Evolutionary conservation across 208 protist genomes (phyloP).

Genomic region (Crithidia bombi): DNA sequence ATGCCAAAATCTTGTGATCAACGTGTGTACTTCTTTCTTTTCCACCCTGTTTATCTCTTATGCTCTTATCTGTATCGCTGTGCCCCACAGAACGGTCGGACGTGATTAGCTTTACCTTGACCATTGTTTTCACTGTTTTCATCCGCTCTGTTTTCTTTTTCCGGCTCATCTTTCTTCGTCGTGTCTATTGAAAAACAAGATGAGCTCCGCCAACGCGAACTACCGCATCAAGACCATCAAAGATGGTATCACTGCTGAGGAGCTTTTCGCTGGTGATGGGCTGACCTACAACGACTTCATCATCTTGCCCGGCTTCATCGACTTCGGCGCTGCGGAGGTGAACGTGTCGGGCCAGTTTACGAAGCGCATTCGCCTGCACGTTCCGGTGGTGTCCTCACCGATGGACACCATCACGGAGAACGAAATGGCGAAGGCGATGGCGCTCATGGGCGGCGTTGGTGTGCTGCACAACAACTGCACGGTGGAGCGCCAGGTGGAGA

Average conservation of each 20-base stretch:
- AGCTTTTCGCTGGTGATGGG: constrained; percentile 84
- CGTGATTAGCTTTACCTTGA: no score
- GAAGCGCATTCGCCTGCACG: constrained; percentile 92
- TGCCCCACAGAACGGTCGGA: no score
- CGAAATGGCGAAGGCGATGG: constrained; percentile 90
- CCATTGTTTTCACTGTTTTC: background rate
- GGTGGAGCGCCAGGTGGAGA: constrained; percentile 90
- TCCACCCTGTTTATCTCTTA: background rate
- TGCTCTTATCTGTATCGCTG: background rate
- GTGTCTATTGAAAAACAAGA: constrained; percentile 8
- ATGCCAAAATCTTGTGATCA: no score
- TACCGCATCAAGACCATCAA: constrained; percentile 78
- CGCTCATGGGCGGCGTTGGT: constrained; percentile 95
- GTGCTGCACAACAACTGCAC: constrained; percentile 97
- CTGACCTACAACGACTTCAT: constrained; percentile 96
- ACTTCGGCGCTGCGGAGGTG: constrained; percentile 92
- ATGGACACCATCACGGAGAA: constrained; percentile 97
- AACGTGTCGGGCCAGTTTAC: constrained; percentile 82
- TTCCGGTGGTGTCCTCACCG: constrained; percentile 92
- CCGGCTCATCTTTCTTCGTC: constrained; percentile 3
- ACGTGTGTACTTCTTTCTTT: background rate
- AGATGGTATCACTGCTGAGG: constrained; percentile 86
- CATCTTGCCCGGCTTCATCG: constrained; percentile 95
- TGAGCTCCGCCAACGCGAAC: constrained; percentile 43
- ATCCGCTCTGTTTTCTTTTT: background rate